Conservation (phyloP, 345 rosid species). For the Euphorbia pulcherrima region DNA sequence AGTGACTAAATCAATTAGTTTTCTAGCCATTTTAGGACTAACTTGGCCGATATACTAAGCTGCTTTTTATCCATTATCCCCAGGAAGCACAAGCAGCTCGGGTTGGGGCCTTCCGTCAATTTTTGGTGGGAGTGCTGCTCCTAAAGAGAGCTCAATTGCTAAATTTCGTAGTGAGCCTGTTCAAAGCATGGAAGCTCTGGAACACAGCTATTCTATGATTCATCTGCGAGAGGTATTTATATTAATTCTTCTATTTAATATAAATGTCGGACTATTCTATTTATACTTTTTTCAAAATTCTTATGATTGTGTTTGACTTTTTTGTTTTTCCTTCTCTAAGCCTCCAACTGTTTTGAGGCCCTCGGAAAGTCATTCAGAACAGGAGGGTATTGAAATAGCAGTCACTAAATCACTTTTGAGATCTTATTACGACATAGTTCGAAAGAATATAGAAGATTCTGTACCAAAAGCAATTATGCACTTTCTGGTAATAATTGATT, state of each 20-base stretch:
- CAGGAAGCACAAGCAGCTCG: conserved; percentile 40
- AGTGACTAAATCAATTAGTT: neutral
- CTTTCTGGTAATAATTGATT: conserved; percentile 59
- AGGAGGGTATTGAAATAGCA: conserved; percentile 68
- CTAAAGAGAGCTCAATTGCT: conserved; percentile 52
- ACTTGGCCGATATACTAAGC: neutral
- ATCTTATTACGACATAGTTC: conserved; percentile 91
- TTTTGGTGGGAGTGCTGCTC: conserved; percentile 63
- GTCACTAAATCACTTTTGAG: conserved; percentile 73
- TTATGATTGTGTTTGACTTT: neutral
- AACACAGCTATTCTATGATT: conserved; percentile 66
- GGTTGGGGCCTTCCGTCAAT: conserved; percentile 91
- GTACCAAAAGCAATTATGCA: conserved; percentile 97
- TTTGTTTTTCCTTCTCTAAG: conserved; percentile 36
- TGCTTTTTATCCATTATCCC: neutral
- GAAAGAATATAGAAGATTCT: conserved; percentile 85
- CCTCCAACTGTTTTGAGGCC: conserved; percentile 90
- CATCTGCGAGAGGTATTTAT: conserved; percentile 68
- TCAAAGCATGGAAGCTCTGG: conserved; percentile 33
- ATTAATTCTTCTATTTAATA: conserved; percentile 15
- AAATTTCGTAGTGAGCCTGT: conserved; percentile 54
- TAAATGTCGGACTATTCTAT: neutral
- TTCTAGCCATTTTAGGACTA: neutral
- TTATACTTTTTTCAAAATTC: neutral
- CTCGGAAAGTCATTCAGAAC: conserved; percentile 78